A percentile compares a stretch with the other conserved stretches of the same genome.
Evolutionary conservation across 768 basidiomycete species (phyloP).

Genomic region (Boletus fagicola): DNA sequence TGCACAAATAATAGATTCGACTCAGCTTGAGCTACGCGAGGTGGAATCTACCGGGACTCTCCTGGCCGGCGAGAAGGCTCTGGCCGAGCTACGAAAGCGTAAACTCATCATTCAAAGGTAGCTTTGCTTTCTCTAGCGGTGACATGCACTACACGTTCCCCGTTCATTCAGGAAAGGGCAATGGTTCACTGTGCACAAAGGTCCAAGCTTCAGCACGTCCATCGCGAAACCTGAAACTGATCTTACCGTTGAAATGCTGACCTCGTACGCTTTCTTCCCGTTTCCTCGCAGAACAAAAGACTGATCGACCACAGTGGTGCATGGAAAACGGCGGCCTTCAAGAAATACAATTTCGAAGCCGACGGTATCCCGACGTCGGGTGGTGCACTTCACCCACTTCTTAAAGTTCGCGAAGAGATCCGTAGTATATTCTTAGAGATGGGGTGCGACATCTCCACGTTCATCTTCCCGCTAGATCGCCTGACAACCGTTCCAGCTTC

Average conservation of each 20-base stretch:
- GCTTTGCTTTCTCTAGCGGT: neutral
- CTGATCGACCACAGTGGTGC: constrained; percentile 58
- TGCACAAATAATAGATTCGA: constrained; percentile 65
- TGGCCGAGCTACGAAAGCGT: constrained; percentile 88
- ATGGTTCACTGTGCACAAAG: constrained; percentile 90
- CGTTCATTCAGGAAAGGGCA: constrained; percentile 73
- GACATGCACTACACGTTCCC: constrained; percentile 5
- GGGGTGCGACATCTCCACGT: constrained; percentile 61
- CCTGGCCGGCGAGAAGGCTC: constrained; percentile 70
- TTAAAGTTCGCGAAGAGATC: constrained; percentile 98
- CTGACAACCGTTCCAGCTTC: constrained; percentile 55
- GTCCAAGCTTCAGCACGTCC: constrained; percentile 83
- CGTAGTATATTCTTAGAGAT: constrained; percentile 98
- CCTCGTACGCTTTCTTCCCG: constrained; percentile 56
- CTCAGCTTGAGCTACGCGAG: constrained; percentile 70
- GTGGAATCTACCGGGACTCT: constrained; percentile 72
- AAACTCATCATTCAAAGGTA: constrained; percentile 87
- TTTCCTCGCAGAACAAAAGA: neutral
- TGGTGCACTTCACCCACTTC: constrained; percentile 91
- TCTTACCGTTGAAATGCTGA: constrained; percentile 91
- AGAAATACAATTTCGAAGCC: constrained; percentile 99
- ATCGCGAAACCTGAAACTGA: constrained; percentile 94
- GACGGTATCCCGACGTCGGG: constrained; percentile 87
- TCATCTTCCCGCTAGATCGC: neutral
- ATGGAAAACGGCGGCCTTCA: constrained; percentile 93